These are phyloP conservation scores for Immersiella caudata DNA, from an alignment of 495 filamentous ascomycete genomes.

Conservation along the genomic window DNA sequence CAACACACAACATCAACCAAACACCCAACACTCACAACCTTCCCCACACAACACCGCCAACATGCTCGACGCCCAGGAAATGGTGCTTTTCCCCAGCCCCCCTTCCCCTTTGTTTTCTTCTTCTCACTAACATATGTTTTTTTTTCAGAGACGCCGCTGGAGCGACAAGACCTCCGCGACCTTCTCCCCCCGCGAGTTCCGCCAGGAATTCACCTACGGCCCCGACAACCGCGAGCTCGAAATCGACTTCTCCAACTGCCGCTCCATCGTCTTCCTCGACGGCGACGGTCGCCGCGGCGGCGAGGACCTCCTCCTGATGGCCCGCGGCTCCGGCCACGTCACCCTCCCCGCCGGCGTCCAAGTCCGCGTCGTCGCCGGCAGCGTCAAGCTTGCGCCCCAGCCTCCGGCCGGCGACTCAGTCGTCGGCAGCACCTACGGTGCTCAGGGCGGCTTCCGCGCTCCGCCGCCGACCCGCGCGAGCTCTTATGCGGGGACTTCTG, in stretches of 20 bases:
- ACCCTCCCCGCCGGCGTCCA: constrained; percentile 32
- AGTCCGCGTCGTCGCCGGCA: constrained; percentile 29
- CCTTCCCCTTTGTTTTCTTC: not conserved
- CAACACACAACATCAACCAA: not conserved
- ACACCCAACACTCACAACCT: constrained; percentile 1
- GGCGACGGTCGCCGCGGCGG: constrained; percentile 17
- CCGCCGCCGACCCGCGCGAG: constrained; percentile 24
- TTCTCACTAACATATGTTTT: constrained; percentile 16
- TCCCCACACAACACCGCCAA: constrained; percentile 2
- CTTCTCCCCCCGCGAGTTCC: constrained; percentile 20
- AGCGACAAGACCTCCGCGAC: constrained; percentile 26
- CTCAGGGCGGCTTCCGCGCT: constrained; percentile 19
- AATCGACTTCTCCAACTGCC: constrained; percentile 32
- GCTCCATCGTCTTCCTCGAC: constrained; percentile 28
- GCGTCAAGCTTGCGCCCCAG: constrained; percentile 13
- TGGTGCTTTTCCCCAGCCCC: constrained; percentile 9
- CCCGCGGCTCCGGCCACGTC: constrained; percentile 32
- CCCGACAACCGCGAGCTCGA: constrained; percentile 29
- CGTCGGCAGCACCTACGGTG: constrained; percentile 16
- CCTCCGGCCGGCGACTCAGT: not conserved
- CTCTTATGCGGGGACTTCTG: constrained; percentile 27
- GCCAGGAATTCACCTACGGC: constrained; percentile 15
- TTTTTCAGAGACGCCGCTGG: constrained; percentile 26
- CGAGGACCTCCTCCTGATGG: constrained; percentile 28
- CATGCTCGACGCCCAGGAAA: constrained; percentile 15